phyloP scores from a whole-genome alignment of 768 basidiomycete genomes.

The Hydnomerulius pinastri region DNA sequence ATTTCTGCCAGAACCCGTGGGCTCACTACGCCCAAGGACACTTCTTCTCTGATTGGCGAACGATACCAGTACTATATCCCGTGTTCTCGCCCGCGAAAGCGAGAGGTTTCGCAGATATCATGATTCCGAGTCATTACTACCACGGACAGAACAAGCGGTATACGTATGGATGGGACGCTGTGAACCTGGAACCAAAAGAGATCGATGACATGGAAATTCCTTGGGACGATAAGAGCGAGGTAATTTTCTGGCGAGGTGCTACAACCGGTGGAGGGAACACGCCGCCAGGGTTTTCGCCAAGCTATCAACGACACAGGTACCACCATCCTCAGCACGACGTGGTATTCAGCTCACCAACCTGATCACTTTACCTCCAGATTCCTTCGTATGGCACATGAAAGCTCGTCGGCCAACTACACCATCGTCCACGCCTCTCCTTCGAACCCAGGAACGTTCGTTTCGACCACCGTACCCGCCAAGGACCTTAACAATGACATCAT shows the following conservation, averaged over 20 bases:
- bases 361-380: constrained; percentile 42
- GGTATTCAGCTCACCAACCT: not conserved
- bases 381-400: constrained; percentile 73
- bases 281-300: constrained; percentile 77
- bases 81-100: constrained; percentile 92
- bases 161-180: constrained; percentile 89
- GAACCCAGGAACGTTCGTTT: constrained; percentile 55
- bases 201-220: constrained; percentile 85
- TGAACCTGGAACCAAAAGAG: constrained; percentile 69
- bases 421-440: constrained; percentile 73
- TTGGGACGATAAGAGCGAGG: constrained; percentile 88
- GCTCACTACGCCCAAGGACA: constrained; percentile 89
- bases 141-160: constrained; percentile 79
- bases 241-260: constrained; percentile 93
- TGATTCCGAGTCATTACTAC: constrained; percentile 97
- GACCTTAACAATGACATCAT: constrained; percentile 77
- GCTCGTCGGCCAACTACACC: constrained; percentile 49
- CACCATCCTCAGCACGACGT: constrained; percentile 16
- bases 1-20: constrained; percentile 83
- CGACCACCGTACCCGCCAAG: constrained; percentile 58
- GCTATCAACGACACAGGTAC: constrained; percentile 87
- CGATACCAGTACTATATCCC: constrained; percentile 85
- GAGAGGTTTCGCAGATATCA: constrained; percentile 83
- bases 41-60: constrained; percentile 97
- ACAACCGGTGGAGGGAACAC: constrained; percentile 93